Conservation (phyloP, 345 rosid genomes). For the Sonneratia caseolaris region DNA sequence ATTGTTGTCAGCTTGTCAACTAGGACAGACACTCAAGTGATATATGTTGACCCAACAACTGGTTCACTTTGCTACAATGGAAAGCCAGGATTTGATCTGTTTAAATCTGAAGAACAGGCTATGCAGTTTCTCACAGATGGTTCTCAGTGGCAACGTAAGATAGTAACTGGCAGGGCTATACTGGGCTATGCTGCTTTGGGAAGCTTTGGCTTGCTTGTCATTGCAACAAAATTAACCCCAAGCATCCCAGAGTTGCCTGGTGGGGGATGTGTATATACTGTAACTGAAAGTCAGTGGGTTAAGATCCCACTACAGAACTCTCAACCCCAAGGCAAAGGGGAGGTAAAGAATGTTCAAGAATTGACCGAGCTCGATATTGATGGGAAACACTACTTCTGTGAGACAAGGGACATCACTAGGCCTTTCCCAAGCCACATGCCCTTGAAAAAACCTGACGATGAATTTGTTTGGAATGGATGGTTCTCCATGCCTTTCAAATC, state of each 20-base stretch:
- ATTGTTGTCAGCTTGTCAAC: constrained; percentile 54
- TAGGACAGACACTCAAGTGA: constrained; percentile 63
- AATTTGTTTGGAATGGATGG: constrained; percentile 96
- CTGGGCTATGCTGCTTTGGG: constrained; percentile 87
- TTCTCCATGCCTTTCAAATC: constrained; percentile 60
- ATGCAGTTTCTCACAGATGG: constrained; percentile 57
- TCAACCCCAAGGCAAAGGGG: constrained; percentile 82
- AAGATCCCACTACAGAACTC: constrained; percentile 72
- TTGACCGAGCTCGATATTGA: constrained; percentile 86
- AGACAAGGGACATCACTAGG: constrained; percentile 77
- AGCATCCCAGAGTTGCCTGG: constrained; percentile 80
- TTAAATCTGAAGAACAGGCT: constrained; percentile 77
- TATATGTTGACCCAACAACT: constrained; percentile 82
- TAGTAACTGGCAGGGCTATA: constrained; percentile 51
- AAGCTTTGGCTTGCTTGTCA: constrained; percentile 66
- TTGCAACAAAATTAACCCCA: constrained; percentile 67
- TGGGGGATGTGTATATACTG: constrained; percentile 83
- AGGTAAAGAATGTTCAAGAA: constrained; percentile 71
- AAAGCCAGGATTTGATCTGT: constrained; percentile 55
- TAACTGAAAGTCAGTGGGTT: constrained; percentile 80
- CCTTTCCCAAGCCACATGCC: constrained; percentile 83
- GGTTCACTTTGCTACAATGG: constrained; percentile 61
- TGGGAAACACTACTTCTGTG: constrained; percentile 90
- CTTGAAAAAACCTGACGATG: constrained; percentile 66
- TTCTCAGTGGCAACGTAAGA: constrained; percentile 43